These are phyloP conservation scores for Trypethelium eluteriae DNA, from an alignment of 495 filamentous ascomycete species.

Conservation along the genomic window DNA sequence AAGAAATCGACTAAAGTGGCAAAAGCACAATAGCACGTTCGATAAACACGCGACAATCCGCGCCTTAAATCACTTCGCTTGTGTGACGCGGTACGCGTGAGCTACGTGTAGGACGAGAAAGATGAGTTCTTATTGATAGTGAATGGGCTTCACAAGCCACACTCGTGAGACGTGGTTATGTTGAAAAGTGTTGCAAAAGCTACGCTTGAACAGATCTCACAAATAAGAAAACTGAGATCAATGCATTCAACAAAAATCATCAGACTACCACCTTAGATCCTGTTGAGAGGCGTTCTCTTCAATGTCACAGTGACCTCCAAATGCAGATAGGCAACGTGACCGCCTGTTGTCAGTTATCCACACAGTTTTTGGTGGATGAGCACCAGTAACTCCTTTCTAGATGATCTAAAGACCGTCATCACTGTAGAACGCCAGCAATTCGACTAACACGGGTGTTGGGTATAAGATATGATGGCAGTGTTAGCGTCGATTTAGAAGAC, in stretches of 20 bases:
- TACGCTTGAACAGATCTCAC: background rate
- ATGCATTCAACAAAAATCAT: background rate
- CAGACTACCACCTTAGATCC: background rate
- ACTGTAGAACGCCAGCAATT: background rate
- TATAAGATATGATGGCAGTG: background rate
- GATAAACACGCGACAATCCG: background rate
- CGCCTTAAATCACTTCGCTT: background rate
- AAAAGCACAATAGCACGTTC: background rate
- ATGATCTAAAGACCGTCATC: background rate
- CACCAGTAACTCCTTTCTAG: slow-evolving; percentile 9
- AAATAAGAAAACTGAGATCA: background rate
- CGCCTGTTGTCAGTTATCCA: background rate
- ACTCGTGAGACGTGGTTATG: too few relatives aligned
- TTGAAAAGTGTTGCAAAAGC: background rate
- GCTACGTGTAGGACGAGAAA: background rate
- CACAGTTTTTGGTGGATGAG: slow-evolving; percentile 9
- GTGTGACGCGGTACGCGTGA: background rate
- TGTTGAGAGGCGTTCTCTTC: background rate
- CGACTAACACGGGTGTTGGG: background rate
- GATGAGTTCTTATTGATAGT: background rate
- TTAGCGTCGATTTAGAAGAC: slow-evolving; percentile 56
- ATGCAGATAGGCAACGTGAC: background rate
- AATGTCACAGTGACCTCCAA: slow-evolving; percentile 13
- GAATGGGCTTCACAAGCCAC: background rate
- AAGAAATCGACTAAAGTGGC: background rate